Conservation (phyloP, 139 green algal genomes). For the Coccomyxa sp. region DNA sequence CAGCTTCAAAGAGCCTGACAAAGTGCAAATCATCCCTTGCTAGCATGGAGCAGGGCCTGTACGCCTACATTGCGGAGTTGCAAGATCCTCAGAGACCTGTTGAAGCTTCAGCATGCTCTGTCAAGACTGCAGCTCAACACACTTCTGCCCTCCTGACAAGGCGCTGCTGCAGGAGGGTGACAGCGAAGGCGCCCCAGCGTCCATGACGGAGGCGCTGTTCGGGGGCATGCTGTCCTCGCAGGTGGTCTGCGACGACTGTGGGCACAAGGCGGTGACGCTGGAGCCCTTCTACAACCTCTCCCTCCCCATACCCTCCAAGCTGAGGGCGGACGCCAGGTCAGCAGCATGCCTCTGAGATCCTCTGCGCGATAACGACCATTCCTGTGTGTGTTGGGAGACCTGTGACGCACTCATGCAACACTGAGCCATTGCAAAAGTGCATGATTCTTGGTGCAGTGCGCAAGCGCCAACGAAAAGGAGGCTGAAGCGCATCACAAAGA, state of each 20-base stretch:
- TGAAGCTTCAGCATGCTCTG: neutral
- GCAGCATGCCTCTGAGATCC: neutral
- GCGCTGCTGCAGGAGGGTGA: neutral
- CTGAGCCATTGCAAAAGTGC: too few species aligned
- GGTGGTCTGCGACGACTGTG: conserved; percentile 40
- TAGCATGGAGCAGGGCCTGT: too few species aligned
- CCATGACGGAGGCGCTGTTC: conserved; percentile 35
- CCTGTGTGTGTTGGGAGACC: neutral
- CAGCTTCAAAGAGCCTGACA: too few species aligned
- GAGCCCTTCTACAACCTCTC: conserved; percentile 50
- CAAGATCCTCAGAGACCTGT: too few species aligned
- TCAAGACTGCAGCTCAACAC: neutral
- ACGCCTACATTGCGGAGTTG: too few species aligned
- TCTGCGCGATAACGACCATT: neutral
- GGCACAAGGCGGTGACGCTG: conserved; percentile 12
- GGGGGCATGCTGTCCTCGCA: conserved; percentile 40
- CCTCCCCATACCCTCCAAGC: conserved; percentile 44
- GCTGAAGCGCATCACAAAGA: too few species aligned
- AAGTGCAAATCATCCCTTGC: too few species aligned
- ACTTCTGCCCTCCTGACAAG: neutral
- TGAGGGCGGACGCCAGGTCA: neutral
- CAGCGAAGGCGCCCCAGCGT: neutral
- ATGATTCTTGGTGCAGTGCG: too few species aligned
- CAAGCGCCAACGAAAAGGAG: neutral
- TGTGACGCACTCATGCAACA: neutral